A percentile compares a stretch with the other conserved stretches of the same genome.
These are phyloP conservation scores for Prunella vulgaris DNA, from an alignment of 257 asterid species.

Conservation along the genomic window DNA sequence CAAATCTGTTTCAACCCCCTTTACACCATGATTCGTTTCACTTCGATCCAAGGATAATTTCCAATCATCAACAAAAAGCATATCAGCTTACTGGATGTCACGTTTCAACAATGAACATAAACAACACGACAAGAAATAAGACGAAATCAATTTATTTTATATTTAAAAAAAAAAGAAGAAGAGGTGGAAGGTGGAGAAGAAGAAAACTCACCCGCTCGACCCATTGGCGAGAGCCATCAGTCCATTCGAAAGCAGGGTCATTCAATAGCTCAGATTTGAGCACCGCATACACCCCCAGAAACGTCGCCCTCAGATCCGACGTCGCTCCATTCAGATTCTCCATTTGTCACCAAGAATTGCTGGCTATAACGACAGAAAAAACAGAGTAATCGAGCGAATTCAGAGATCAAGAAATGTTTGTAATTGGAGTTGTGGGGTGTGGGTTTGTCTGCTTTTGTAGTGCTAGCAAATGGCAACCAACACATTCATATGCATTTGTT, in stretches of 20 bases:
- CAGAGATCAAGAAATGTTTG: constrained; percentile 12
- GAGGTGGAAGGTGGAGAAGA: neutral
- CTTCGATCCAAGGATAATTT: constrained; percentile 7
- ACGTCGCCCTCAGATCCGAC: constrained; percentile 46
- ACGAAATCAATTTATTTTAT: neutral
- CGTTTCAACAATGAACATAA: neutral
- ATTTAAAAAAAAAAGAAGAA: neutral
- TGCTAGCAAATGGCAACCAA: neutral
- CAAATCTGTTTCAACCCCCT: neutral
- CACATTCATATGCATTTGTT: constrained; percentile 20
- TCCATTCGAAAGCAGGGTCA: constrained; percentile 76
- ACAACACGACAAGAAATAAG: neutral
- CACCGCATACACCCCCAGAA: constrained; percentile 52
- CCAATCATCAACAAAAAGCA: constrained; percentile 8
- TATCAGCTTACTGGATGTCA: neutral
- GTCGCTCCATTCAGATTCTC: constrained; percentile 37
- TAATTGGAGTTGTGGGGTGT: constrained; percentile 7
- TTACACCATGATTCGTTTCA: neutral
- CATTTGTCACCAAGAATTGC: constrained; percentile 20
- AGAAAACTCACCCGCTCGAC: constrained; percentile 53
- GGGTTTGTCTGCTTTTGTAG: constrained; percentile 30
- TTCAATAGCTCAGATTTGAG: constrained; percentile 77
- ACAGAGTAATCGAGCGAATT: neutral
- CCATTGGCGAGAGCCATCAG: constrained; percentile 73
- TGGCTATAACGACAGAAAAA: neutral